A percentile compares a stretch with the other conserved stretches of the same genome.
Conservation (phyloP, 2,329 filamentous ascomycete genomes). For the Nemania bipapillata region DNA sequence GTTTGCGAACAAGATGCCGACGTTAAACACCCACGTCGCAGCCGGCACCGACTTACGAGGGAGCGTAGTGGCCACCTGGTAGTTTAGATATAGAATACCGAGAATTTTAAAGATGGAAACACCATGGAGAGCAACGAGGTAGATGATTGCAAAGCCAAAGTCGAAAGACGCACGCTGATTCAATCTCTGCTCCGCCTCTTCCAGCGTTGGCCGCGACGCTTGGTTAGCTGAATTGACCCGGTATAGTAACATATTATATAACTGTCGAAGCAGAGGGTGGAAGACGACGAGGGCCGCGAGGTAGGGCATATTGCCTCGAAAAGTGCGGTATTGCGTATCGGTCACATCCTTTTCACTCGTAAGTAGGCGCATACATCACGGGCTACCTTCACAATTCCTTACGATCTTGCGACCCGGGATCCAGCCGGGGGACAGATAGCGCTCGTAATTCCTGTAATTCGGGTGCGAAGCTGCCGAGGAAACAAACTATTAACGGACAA, state of each 20-base stretch:
- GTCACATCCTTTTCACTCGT: constrained; percentile 75
- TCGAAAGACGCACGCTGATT: constrained; percentile 83
- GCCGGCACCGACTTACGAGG: constrained; percentile 76
- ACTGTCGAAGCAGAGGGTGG: constrained; percentile 80
- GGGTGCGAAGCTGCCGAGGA: constrained; percentile 75
- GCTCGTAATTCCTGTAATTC: constrained; percentile 78
- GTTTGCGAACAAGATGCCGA: constrained; percentile 86
- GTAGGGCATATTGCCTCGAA: constrained; percentile 86
- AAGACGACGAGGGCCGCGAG: constrained; percentile 77
- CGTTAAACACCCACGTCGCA: constrained; percentile 90
- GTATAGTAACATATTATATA: constrained; percentile 70
- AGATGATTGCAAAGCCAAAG: constrained; percentile 80
- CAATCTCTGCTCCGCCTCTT: constrained; percentile 67
- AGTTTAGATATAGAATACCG: constrained; percentile 82
- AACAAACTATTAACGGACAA: constrained; percentile 35
- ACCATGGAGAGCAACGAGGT: constrained; percentile 83
- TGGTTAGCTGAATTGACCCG: constrained; percentile 51
- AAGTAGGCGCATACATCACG: constrained; percentile 2
- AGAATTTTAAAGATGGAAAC: constrained; percentile 86
- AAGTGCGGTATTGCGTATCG: constrained; percentile 85
- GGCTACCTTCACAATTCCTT: constrained; percentile 48
- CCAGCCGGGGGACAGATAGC: constrained; percentile 82
- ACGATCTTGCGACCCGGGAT: constrained; percentile 90
- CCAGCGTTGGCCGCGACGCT: constrained; percentile 49
- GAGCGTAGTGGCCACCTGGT: constrained; percentile 76